phyloP scores from a whole-genome alignment of 106 monocot species.

The Dioscorea alata region DNA sequence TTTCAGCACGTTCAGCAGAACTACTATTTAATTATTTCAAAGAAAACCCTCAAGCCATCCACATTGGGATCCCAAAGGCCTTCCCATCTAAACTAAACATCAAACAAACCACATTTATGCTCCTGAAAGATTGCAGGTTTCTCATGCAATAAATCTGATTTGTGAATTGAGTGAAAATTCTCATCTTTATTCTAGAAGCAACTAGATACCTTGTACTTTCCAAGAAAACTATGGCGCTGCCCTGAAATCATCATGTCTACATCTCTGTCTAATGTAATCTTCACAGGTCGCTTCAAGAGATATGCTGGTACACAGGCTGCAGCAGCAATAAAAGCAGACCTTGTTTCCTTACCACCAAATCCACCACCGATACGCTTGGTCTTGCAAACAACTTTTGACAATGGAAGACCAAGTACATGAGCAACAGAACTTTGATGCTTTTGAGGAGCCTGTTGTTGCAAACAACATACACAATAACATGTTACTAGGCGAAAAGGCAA shows the following conservation, averaged over 20 bases:
- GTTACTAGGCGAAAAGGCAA: background rate
- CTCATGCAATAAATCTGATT: too few species aligned
- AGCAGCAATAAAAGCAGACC: conserved; percentile 84
- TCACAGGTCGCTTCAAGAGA: conserved; percentile 70
- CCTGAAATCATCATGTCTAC: conserved; percentile 93
- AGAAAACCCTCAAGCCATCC: too few species aligned
- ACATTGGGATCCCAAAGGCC: too few species aligned
- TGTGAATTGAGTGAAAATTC: too few species aligned
- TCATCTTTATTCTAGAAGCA: too few species aligned
- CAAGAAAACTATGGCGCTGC: conserved; percentile 87
- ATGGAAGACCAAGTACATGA: conserved; percentile 78
- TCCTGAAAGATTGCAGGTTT: too few species aligned
- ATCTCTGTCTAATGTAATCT: conserved; percentile 86
- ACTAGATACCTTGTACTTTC: conserved; percentile 77
- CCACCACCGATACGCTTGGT: conserved; percentile 98
- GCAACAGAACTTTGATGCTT: conserved; percentile 72
- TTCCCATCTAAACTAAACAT: too few species aligned
- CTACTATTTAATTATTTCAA: too few species aligned
- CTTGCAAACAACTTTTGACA: conserved; percentile 95
- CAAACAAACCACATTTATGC: too few species aligned
- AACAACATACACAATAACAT: conserved; percentile 8
- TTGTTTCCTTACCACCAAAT: conserved; percentile 98
- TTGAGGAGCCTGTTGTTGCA: conserved; percentile 47
- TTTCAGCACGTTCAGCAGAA: too few species aligned
- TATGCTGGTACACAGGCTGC: conserved; percentile 83